phyloP scores from a whole-genome alignment of 129 eudicot genomes.

The Gnaphalium uliginosum region DNA sequence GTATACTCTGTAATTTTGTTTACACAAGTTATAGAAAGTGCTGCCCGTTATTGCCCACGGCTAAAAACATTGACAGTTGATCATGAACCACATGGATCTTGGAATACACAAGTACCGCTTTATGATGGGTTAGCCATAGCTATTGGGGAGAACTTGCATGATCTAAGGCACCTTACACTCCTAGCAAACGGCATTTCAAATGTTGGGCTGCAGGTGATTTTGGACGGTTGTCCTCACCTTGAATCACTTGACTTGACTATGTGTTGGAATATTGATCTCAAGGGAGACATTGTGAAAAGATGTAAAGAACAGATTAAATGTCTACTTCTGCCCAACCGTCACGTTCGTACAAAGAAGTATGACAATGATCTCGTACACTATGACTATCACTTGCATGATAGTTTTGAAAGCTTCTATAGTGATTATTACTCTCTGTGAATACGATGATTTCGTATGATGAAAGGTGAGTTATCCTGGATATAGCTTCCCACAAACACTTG shows the following conservation, averaged over 20 bases:
- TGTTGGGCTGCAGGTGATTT: conserved; percentile 15
- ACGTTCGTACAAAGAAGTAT: too few species aligned
- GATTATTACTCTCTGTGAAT: too few species aligned
- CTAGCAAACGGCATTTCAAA: neutral
- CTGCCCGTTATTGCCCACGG: conserved; percentile 6
- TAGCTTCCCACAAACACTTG: too few species aligned
- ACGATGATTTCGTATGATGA: too few species aligned
- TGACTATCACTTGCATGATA: neutral
- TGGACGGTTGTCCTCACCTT: conserved; percentile 18
- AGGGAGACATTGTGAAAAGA: neutral
- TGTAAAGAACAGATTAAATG: neutral
- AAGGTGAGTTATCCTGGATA: too few species aligned
- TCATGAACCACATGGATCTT: neutral
- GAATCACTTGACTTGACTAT: conserved; percentile 8
- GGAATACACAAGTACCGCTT: neutral
- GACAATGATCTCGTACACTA: neutral
- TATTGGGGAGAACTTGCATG: conserved; percentile 9
- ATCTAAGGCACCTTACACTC: conserved; percentile 18
- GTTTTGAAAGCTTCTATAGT: too few species aligned
- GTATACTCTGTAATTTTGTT: neutral
- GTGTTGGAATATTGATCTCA: conserved; percentile 12
- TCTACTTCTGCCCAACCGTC: neutral
- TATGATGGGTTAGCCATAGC: neutral
- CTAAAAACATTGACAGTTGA: neutral
- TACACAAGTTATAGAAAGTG: neutral